Conservation (phyloP, 2,329 filamentous ascomycete species). For the Curvularia sp. region DNA sequence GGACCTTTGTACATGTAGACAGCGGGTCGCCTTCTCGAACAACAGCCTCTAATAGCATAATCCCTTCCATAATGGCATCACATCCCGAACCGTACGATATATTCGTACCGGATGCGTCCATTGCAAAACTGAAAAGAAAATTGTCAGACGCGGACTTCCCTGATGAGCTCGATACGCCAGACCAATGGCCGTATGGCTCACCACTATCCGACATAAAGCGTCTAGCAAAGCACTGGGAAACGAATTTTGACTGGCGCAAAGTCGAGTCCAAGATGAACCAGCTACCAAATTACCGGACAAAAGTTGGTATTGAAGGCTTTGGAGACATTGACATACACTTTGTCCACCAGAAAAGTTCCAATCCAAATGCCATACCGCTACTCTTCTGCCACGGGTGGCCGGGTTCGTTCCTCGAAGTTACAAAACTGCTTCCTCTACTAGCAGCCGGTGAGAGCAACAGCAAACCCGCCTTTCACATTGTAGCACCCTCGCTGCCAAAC, state of each 20-base stretch:
- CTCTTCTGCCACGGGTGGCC: slow-evolving; percentile 76
- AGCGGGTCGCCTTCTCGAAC: neutral
- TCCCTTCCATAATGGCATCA: slow-evolving; percentile 13
- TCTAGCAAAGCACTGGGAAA: slow-evolving; percentile 64
- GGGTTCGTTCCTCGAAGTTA: slow-evolving; percentile 71
- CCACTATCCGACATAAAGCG: slow-evolving; percentile 67
- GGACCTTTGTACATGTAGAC: neutral
- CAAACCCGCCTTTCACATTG: slow-evolving; percentile 60
- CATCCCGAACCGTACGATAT: slow-evolving; percentile 37
- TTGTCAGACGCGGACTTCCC: slow-evolving; percentile 63
- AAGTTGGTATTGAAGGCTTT: slow-evolving; percentile 65
- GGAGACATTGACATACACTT: slow-evolving; percentile 69
- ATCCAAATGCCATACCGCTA: slow-evolving; percentile 65
- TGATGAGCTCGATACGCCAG: slow-evolving; percentile 57
- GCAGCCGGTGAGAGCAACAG: slow-evolving; percentile 35
- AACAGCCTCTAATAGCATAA: neutral
- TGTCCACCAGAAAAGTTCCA: slow-evolving; percentile 63
- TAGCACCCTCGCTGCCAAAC: slow-evolving; percentile 64
- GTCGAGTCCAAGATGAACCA: slow-evolving; percentile 67
- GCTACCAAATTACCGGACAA: slow-evolving; percentile 65
- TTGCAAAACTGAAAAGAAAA: slow-evolving; percentile 60
- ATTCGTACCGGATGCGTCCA: slow-evolving; percentile 50
- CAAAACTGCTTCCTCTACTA: slow-evolving; percentile 64
- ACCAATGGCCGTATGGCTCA: slow-evolving; percentile 66
- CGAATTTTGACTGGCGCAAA: slow-evolving; percentile 66